Percentiles rank a stretch among this genome's conserved stretches.
Evolutionary conservation across 768 basidiomycete genomes (phyloP).

Genomic region (Asterophora parasitica): DNA sequence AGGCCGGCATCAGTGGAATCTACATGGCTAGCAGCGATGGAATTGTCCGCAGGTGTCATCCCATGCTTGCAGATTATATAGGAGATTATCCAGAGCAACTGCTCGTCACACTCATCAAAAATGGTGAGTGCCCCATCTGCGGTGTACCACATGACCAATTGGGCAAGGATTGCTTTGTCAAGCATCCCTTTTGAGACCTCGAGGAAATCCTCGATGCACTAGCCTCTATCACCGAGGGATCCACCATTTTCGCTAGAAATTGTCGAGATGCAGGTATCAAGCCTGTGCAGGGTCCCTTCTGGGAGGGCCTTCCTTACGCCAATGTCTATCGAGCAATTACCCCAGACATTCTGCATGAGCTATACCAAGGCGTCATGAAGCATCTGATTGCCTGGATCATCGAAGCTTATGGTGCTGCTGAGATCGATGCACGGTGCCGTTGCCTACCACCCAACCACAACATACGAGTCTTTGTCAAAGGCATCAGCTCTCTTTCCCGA

Average conservation of each 20-base stretch:
- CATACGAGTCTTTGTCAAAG: slow-evolving; percentile 29
- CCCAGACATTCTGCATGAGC: slow-evolving; percentile 5
- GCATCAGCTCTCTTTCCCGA: slow-evolving; percentile 27
- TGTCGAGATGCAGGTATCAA: slow-evolving; percentile 17
- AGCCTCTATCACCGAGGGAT: neutral
- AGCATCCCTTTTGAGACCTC: slow-evolving; percentile 22
- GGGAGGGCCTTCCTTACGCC: slow-evolving; percentile 1
- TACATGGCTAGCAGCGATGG: slow-evolving; percentile 32
- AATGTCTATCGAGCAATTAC: slow-evolving; percentile 4
- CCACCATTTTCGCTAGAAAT: neutral
- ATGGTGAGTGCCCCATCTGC: slow-evolving; percentile 4
- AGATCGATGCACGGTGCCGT: slow-evolving; percentile 32
- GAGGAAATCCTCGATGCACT: neutral
- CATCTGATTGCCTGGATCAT: slow-evolving; percentile 12
- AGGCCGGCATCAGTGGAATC: slow-evolving; percentile 20
- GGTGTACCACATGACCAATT: slow-evolving; percentile 19
- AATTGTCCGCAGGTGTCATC: slow-evolving; percentile 21
- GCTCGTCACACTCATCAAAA: slow-evolving; percentile 25
- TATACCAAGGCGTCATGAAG: slow-evolving; percentile 8
- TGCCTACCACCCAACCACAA: slow-evolving; percentile 31
- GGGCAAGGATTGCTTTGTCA: slow-evolving; percentile 6
- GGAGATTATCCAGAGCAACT: slow-evolving; percentile 43
- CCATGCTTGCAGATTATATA: slow-evolving; percentile 31
- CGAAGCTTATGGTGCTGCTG: slow-evolving; percentile 18
- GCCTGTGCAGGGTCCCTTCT: slow-evolving; percentile 15